Conservation (phyloP, 345 rosid genomes). For the Gossypium australe region DNA sequence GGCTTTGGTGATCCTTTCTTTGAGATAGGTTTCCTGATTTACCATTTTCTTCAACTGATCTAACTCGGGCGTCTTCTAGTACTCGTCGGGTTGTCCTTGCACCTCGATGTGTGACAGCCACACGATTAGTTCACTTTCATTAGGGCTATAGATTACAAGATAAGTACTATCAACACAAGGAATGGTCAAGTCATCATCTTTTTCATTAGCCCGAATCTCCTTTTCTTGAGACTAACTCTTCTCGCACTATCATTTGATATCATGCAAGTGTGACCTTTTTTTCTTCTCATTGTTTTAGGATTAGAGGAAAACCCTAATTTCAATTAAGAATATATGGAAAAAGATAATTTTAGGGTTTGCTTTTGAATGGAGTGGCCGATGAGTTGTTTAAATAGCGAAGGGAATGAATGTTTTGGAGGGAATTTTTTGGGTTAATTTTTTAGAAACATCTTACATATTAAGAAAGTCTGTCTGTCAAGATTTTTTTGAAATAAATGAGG, state of each 20-base stretch:
- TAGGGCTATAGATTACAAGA: constrained; percentile 33
- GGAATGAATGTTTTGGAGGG: neutral
- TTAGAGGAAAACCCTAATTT: neutral
- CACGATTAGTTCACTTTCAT: constrained; percentile 25
- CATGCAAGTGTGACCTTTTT: constrained; percentile 38
- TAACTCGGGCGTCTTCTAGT: constrained; percentile 13
- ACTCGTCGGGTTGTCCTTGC: constrained; percentile 10
- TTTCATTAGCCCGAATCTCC: constrained; percentile 36
- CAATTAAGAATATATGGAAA: neutral
- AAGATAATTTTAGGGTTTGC: neutral
- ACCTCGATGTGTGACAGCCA: constrained; percentile 28
- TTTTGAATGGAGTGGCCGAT: neutral
- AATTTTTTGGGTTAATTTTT: neutral
- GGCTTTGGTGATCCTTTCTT: constrained; percentile 20
- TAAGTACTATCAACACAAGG: constrained; percentile 33
- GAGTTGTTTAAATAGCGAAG: neutral
- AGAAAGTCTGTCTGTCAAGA: constrained; percentile 4
- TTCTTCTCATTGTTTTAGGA: constrained; percentile 34
- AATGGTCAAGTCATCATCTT: constrained; percentile 36
- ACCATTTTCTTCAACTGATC: constrained; percentile 32
- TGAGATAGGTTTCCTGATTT: constrained; percentile 29
- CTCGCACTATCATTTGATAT: constrained; percentile 37
- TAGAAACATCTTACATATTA: neutral
- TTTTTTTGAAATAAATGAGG: neutral
- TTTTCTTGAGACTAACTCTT: constrained; percentile 43